phyloP scores from a whole-genome alignment of 345 rosid genomes.

The Camelina hispida region DNA sequence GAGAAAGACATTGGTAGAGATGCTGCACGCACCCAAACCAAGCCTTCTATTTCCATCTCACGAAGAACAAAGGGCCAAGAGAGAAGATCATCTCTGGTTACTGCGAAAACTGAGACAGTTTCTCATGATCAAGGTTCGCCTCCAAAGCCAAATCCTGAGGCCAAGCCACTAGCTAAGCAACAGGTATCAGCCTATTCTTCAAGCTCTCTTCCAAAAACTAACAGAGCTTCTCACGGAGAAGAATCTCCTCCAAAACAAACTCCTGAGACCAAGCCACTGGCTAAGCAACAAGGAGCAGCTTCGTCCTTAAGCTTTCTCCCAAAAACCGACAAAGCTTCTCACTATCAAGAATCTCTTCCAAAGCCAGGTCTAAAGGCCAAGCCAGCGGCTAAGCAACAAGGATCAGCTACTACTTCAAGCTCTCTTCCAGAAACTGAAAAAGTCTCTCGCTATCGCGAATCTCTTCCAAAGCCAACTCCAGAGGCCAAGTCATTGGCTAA shows the following conservation, averaged over 20 bases:
- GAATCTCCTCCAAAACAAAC: slow-evolving; percentile 36
- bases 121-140: slow-evolving; percentile 8
- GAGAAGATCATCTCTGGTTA: slow-evolving; percentile 41
- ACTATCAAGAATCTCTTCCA: slow-evolving; percentile 28
- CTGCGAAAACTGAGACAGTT: slow-evolving; percentile 23
- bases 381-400: slow-evolving; percentile 42
- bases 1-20: slow-evolving; percentile 25
- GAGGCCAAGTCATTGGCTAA: slow-evolving; percentile 39
- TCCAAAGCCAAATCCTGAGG: slow-evolving; percentile 8
- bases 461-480: slow-evolving; percentile 25
- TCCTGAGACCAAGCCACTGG: slow-evolving; percentile 32
- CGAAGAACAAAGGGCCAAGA: slow-evolving; percentile 60
- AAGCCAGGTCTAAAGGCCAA: slow-evolving; percentile 5
- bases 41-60: slow-evolving; percentile 51
- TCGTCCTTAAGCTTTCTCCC: slow-evolving; percentile 26
- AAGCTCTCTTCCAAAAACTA: slow-evolving; percentile 36
- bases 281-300: slow-evolving; percentile 40
- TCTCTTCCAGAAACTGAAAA: slow-evolving; percentile 39
- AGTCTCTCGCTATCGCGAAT: slow-evolving; percentile 31
- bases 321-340: slow-evolving; percentile 34
- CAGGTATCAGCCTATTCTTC: slow-evolving; percentile 27
- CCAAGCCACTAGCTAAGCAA: slow-evolving; percentile 44
- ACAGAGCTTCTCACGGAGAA: slow-evolving; percentile 35
- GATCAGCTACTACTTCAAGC: slow-evolving; percentile 35
- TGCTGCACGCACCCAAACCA: slow-evolving; percentile 22